Evolutionary conservation across 2,329 filamentous ascomycete genomes (phyloP).

Genomic region (Knufia petricola): DNA sequence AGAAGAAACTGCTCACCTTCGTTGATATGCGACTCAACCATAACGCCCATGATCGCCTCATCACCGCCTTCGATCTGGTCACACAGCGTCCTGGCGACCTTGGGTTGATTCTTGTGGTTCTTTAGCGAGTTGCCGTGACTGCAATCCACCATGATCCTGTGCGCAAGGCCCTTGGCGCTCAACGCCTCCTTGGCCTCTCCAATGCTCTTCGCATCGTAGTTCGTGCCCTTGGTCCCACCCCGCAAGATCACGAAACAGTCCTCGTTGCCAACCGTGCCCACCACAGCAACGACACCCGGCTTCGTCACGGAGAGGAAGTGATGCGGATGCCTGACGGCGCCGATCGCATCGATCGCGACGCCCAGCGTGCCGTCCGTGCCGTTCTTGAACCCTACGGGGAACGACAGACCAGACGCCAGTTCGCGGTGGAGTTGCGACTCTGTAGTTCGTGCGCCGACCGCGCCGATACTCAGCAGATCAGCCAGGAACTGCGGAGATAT

Average conservation of each 20-base stretch:
- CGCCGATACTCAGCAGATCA: conserved; percentile 88
- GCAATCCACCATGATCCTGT: conserved; percentile 97
- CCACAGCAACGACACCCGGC: conserved; percentile 86
- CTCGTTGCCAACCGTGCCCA: conserved; percentile 84
- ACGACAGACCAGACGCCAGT: conserved; percentile 85
- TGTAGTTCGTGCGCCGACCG: conserved; percentile 90
- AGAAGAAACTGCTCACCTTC: conserved; percentile 68
- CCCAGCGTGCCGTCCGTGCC: conserved; percentile 86
- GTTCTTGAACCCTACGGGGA: conserved; percentile 99
- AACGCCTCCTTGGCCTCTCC: conserved; percentile 68
- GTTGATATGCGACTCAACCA: conserved; percentile 98
- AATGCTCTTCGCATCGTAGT: conserved; percentile 82
- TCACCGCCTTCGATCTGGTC: conserved; percentile 85
- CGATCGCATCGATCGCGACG: conserved; percentile 93
- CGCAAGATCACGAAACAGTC: conserved; percentile 95
- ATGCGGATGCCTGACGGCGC: conserved; percentile 56
- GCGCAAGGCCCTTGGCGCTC: conserved; percentile 69
- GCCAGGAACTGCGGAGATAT: conserved; percentile 97
- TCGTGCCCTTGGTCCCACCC: conserved; percentile 83
- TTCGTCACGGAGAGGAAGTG: conserved; percentile 99
- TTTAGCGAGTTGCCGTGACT: conserved; percentile 98
- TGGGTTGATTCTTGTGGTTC: conserved; percentile 93
- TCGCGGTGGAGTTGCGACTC: conserved; percentile 95
- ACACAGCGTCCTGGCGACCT: conserved; percentile 70
- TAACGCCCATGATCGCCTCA: conserved; percentile 83